A percentile compares a stretch with the other conserved stretches of the same genome.
These are phyloP conservation scores for Boletus subcaerulescens DNA, from an alignment of 768 basidiomycete genomes.

Conservation along the genomic window DNA sequence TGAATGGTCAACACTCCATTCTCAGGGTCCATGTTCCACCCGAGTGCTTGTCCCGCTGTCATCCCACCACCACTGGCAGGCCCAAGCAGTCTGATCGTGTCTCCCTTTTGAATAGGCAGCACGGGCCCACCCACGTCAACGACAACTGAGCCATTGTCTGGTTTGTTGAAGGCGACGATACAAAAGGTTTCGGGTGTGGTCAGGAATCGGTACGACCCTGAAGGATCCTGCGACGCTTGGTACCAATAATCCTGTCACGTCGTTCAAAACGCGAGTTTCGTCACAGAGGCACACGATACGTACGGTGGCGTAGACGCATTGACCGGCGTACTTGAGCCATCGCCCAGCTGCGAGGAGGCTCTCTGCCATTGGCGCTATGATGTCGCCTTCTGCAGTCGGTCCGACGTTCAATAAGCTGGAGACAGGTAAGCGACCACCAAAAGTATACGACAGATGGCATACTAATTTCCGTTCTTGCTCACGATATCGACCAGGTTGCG, in stretches of 20 bases:
- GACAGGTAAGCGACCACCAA: neutral
- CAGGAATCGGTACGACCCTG: slow-evolving; percentile 41
- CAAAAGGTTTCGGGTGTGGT: slow-evolving; percentile 52
- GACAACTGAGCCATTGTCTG: slow-evolving; percentile 31
- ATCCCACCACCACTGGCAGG: slow-evolving; percentile 16
- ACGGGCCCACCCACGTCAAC: slow-evolving; percentile 34
- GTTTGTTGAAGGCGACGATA: slow-evolving; percentile 42
- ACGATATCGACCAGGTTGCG: slow-evolving; percentile 55
- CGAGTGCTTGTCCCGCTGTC: neutral
- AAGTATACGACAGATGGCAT: slow-evolving; percentile 12
- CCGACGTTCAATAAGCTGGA: slow-evolving; percentile 50
- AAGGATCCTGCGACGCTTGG: slow-evolving; percentile 39
- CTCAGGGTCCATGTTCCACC: slow-evolving; percentile 16
- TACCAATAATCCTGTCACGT: slow-evolving; percentile 47
- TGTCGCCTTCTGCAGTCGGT: slow-evolving; percentile 53
- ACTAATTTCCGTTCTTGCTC: slow-evolving; percentile 64
- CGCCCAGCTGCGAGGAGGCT: slow-evolving; percentile 48
- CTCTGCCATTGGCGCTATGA: slow-evolving; percentile 46
- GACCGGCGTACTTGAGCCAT: slow-evolving; percentile 50
- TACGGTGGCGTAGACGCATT: slow-evolving; percentile 54
- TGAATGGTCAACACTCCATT: slow-evolving; percentile 31
- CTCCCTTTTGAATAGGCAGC: slow-evolving; percentile 43
- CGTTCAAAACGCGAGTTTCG: neutral
- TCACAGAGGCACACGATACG: slow-evolving; percentile 8
- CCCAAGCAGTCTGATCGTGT: slow-evolving; percentile 41